Base-by-base conservation (phyloP, 805 yeast genomes). In the Ascoidea rubescens region DNA sequence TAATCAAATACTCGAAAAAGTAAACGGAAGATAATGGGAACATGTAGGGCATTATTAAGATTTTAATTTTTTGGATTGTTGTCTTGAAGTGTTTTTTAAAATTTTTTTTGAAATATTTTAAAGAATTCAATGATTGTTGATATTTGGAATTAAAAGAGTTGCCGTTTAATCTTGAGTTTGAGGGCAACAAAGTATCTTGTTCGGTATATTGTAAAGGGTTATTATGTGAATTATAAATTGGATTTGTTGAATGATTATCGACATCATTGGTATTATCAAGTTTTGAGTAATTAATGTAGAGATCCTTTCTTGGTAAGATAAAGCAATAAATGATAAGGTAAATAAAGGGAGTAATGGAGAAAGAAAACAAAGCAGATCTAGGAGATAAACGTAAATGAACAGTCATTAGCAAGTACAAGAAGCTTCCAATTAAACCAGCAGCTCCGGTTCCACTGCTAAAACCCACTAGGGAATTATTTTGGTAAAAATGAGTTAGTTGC, bases 371-470 rank as follows among this genome's bases (percentile, higher is more conserved):
- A 0, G 87, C 70, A 0, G 70, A 53, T 54, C 71, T 71, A 0
- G 86, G 80, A 5, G 77, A 65, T 1, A 87, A 53, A 1, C 78
- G 72, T 28, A 86, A 49, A 61, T 88, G 68, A 1, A 91, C 83
- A 0, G 97, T 91, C 59, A 87, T 55, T 1, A 84, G 57, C 74
- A 91, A 60, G 61, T 78, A 90, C 12, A 76, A 61, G 51, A 84
- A 86, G 50, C 90, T 79, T 0, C 98, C 99, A 17, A 78, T 74
- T 5, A 91, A 64, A 0, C 99, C 99, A 1, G 99, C 98, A 17
- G 88, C 95, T 3, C 99, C 98, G 0, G 98, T 91, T 1, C 99
- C 99, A 5, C 89, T 78, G 21, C 96, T 85, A 79, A 95, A 91
- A 0, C 95, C 97, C 50, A 82, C 79, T 48, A 91, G 69, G 4